Evolutionary conservation across 768 basidiomycete genomes (phyloP).

Genomic region (Pluteus cervinus): DNA sequence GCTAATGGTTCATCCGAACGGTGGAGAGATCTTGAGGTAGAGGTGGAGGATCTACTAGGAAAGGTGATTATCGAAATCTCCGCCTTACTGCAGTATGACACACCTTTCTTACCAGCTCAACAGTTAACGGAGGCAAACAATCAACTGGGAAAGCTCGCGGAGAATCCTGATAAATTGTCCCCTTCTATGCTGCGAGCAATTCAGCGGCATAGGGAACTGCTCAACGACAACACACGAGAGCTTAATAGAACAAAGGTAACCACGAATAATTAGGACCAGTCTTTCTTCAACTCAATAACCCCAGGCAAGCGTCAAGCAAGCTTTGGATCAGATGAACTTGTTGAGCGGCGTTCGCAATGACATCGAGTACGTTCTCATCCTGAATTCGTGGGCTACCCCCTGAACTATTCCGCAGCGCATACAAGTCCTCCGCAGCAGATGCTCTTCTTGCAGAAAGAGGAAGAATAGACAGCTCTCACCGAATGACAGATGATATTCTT

Average conservation of each 20-base stretch:
- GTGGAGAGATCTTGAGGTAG: slow-evolving; percentile 79
- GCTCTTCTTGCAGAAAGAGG: slow-evolving; percentile 82
- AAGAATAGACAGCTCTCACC: slow-evolving; percentile 87
- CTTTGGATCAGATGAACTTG: slow-evolving; percentile 81
- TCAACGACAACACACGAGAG: slow-evolving; percentile 83
- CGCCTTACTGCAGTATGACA: neutral
- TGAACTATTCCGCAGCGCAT: slow-evolving; percentile 49
- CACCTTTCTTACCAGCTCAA: slow-evolving; percentile 10
- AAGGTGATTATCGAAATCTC: slow-evolving; percentile 47
- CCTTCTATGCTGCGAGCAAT: slow-evolving; percentile 84
- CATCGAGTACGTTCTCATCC: slow-evolving; percentile 64
- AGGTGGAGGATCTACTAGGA: slow-evolving; percentile 78
- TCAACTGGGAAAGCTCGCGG: slow-evolving; percentile 62
- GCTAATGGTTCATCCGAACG: slow-evolving; percentile 64
- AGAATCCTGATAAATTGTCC: slow-evolving; percentile 65
- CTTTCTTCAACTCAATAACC: neutral
- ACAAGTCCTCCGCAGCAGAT: slow-evolving; percentile 86
- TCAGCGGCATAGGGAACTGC: slow-evolving; percentile 85
- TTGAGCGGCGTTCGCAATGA: slow-evolving; percentile 91
- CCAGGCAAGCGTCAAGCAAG: slow-evolving; percentile 74
- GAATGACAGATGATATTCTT: slow-evolving; percentile 90
- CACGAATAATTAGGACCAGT: neutral
- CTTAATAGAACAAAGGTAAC: slow-evolving; percentile 78
- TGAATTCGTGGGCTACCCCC: neutral
- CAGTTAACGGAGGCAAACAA: slow-evolving; percentile 88